These are phyloP conservation scores for Achlya hypogyna DNA, from an alignment of 352 stramenopile species.

Conservation along the genomic window DNA sequence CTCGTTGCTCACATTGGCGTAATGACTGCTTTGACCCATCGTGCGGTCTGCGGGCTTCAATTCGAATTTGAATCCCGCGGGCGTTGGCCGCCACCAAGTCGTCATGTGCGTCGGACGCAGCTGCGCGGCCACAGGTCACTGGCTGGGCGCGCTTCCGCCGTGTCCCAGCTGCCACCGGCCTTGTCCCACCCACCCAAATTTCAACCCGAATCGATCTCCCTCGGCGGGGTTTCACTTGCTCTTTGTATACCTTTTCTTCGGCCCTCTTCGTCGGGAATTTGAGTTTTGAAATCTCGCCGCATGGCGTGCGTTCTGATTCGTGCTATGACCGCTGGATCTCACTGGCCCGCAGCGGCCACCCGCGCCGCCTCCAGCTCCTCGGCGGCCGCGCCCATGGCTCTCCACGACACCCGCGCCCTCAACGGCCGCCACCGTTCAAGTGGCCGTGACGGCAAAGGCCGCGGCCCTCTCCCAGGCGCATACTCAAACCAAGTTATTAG, in stretches of 20 bases:
- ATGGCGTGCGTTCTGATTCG: neutral
- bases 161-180: too few species aligned
- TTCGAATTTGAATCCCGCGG: neutral
- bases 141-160: too few species aligned
- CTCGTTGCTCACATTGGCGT: neutral
- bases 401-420: too few species aligned
- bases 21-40: neutral
- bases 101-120: neutral
- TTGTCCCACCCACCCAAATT: too few species aligned
- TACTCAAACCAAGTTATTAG: neutral
- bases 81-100: neutral
- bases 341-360: neutral
- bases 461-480: neutral
- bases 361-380: neutral
- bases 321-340: neutral
- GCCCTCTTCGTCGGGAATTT: neutral
- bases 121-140: too few species aligned
- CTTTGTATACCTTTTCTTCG: neutral
- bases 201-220: too few species aligned
- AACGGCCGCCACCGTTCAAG: too few species aligned
- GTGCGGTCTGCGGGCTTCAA: neutral
- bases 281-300: neutral
- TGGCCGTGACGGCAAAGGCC: too few species aligned
- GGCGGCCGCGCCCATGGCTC: too few species aligned
- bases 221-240: neutral